Conservation (phyloP, 1,284 basidiomycete genomes). For the Sphaerobolus stellatus region DNA sequence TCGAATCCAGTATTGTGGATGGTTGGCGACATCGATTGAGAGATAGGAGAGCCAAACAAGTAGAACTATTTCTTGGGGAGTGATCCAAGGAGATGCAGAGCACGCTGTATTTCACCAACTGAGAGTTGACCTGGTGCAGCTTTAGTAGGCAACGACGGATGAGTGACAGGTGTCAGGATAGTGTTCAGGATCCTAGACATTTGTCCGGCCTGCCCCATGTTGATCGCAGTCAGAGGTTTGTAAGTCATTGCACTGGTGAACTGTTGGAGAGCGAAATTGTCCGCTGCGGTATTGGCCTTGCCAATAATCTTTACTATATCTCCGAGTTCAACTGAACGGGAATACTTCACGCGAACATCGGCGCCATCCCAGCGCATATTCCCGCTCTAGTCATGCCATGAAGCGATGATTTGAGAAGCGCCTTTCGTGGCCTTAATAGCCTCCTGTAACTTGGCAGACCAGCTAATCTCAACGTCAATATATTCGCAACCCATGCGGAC, state of each 20-base stretch:
- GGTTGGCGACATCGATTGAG: constrained; percentile 87
- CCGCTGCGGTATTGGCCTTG: constrained; percentile 71
- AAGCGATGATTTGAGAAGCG: constrained; percentile 80
- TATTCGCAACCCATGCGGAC: constrained; percentile 89
- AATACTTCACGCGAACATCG: constrained; percentile 68
- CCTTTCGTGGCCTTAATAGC: constrained; percentile 68
- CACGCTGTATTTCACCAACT: constrained; percentile 81
- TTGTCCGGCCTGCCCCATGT: constrained; percentile 90
- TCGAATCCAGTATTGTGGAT: constrained; percentile 91
- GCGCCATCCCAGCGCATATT: constrained; percentile 78
- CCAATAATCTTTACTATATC: constrained; percentile 94
- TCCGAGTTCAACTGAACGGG: constrained; percentile 63
- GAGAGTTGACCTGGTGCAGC: constrained; percentile 94
- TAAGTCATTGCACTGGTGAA: constrained; percentile 61
- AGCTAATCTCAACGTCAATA: constrained; percentile 87
- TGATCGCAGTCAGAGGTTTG: constrained; percentile 90
- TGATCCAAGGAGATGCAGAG: constrained; percentile 78
- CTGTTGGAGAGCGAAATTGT: constrained; percentile 78
- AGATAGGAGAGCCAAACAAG: constrained; percentile 88
- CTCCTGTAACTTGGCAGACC: constrained; percentile 63
- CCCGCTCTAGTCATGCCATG: constrained; percentile 94
- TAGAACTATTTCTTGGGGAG: constrained; percentile 73
- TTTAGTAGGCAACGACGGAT: constrained; percentile 76
- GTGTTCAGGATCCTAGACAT: constrained; percentile 86
- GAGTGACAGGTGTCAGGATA: constrained; percentile 88